phyloP scores from a whole-genome alignment of 2,329 filamentous ascomycete genomes.

The Aspergillus brasiliensis region DNA sequence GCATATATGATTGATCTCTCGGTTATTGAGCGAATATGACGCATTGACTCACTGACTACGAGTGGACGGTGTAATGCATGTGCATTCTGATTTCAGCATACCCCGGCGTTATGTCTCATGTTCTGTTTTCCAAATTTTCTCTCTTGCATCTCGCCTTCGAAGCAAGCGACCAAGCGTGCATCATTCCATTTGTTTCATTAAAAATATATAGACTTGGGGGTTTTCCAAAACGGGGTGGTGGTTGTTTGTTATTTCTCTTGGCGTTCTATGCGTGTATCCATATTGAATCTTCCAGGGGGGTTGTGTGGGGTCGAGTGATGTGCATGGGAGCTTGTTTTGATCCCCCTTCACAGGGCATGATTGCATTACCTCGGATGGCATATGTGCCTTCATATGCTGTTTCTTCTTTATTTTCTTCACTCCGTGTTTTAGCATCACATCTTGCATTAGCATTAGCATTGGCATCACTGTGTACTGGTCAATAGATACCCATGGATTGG shows the following conservation, averaged over 20 bases:
- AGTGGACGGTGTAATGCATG: constrained; percentile 27
- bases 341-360: background rate
- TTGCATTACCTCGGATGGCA: background rate
- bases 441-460: constrained; percentile 9
- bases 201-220: constrained; percentile 17
- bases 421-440: background rate
- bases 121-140: background rate
- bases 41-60: constrained; percentile 20
- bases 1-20: constrained; percentile 17
- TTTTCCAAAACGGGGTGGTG: constrained; percentile 6
- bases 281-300: background rate
- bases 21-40: constrained; percentile 14
- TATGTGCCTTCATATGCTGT: too few relatives aligned
- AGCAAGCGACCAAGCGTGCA: constrained; percentile 22
- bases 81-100: constrained; percentile 25
- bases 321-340: background rate
- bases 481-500: constrained; percentile 18
- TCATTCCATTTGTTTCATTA: constrained; percentile 10
- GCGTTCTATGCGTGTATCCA: background rate
- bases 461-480: constrained; percentile 7
- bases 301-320: background rate
- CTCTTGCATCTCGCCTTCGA: background rate
- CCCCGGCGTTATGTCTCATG: constrained; percentile 17
- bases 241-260: background rate
- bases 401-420: background rate